Evolutionary conservation across 345 rosid species (phyloP).

Genomic region (Cardamine resedifolia): DNA sequence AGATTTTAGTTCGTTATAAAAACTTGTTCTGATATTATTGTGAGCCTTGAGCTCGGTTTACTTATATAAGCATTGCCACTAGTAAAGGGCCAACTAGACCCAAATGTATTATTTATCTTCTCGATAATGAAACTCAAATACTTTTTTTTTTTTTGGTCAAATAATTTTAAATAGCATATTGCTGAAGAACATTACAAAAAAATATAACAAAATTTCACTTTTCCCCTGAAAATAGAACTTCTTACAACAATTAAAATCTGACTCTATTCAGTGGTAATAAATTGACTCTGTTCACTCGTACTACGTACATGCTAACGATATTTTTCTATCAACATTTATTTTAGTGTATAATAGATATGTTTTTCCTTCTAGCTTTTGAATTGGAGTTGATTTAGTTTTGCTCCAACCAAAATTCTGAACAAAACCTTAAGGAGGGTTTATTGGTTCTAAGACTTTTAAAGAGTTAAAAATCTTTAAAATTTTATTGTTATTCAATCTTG

Average conservation of each 20-base stretch:
- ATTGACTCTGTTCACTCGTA: conserved; percentile 7
- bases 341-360: neutral
- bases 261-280: conserved; percentile 10
- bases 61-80: conserved; percentile 36
- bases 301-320: neutral
- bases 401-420: neutral
- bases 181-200: neutral
- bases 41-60: conserved; percentile 24
- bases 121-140: neutral
- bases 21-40: conserved; percentile 23
- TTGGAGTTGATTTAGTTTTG: neutral
- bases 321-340: conserved; percentile 12
- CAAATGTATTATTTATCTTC: neutral
- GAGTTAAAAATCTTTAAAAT: too few relatives aligned
- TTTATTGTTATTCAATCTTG: too few relatives aligned
- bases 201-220: neutral
- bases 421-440: too few relatives aligned
- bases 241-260: conserved; percentile 11
- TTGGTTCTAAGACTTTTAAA: too few relatives aligned
- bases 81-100: conserved; percentile 25
- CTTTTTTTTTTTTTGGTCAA: neutral
- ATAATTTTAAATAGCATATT: neutral
- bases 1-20: conserved; percentile 22
- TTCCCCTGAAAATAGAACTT: conserved; percentile 11
- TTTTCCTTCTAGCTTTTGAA: neutral